A percentile compares a stretch with the other conserved stretches of the same genome.
These are phyloP conservation scores for Nyctanthes arbortristis DNA, from an alignment of 257 asterid species.

Conservation along the genomic window DNA sequence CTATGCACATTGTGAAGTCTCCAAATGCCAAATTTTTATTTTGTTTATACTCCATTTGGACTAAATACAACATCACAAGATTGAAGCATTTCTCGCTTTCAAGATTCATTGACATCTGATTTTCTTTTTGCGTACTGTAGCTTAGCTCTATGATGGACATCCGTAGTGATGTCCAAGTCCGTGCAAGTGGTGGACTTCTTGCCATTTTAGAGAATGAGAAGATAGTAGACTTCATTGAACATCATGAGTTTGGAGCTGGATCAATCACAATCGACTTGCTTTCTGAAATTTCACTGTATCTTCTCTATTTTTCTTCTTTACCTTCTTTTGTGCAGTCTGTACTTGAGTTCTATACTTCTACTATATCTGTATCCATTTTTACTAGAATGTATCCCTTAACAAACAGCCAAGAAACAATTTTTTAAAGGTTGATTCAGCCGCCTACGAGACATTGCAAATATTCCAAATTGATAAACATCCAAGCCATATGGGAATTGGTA, in stretches of 20 bases:
- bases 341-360: conserved; percentile 21
- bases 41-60: conserved; percentile 3
- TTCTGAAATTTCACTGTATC: conserved; percentile 88
- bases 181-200: conserved; percentile 97
- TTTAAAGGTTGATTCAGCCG: conserved; percentile 91
- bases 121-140: conserved; percentile 42
- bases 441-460: conserved; percentile 91
- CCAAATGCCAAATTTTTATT: not conserved
- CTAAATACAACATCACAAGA: conserved; percentile 9
- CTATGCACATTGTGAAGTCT: not conserved
- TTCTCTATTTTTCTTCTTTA: conserved; percentile 21
- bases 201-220: conserved; percentile 94
- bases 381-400: conserved; percentile 61
- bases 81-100: conserved; percentile 14
- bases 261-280: conserved; percentile 78
- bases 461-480: conserved; percentile 97
- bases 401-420: conserved; percentile 64
- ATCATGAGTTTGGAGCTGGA: conserved; percentile 60
- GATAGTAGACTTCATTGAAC: conserved; percentile 75
- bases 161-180: conserved; percentile 89
- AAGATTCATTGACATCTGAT: conserved; percentile 8
- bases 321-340: conserved; percentile 4
- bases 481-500: conserved; percentile 99
- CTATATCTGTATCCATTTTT: conserved; percentile 3
- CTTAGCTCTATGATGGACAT: conserved; percentile 96